phyloP scores from a whole-genome alignment of 139 green algal species.

The Trebouxia sp. region DNA sequence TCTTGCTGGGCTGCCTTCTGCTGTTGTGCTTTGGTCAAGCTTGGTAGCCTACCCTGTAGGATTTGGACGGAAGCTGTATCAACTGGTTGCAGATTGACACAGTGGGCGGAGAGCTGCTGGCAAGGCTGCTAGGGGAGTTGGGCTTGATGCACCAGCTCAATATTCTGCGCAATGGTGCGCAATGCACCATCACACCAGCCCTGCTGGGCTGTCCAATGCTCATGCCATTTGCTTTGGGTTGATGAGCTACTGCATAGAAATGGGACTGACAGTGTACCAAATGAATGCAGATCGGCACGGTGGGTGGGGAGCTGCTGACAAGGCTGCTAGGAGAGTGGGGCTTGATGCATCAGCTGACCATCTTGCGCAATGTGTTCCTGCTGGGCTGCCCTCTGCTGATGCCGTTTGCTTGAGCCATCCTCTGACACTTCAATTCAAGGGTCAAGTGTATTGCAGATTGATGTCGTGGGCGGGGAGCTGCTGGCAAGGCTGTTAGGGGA shows the following conservation, averaged over 20 bases:
- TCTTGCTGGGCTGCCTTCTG: neutral
- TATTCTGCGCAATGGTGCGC: neutral
- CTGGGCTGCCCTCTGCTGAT: neutral
- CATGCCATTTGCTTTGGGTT: neutral
- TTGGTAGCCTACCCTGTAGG: no score
- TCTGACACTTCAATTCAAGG: neutral
- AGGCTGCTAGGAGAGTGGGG: neutral
- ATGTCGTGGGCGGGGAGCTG: constrained; percentile 30
- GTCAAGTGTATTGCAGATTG: constrained; percentile 26
- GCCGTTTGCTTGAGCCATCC: no score
- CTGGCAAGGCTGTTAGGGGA: constrained; percentile 42
- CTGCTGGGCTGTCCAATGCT: neutral
- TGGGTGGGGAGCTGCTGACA: neutral
- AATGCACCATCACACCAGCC: neutral
- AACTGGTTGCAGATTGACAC: neutral
- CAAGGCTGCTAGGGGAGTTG: no score
- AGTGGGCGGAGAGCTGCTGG: neutral
- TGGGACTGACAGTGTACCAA: neutral
- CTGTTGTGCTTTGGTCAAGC: neutral
- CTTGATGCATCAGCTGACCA: neutral
- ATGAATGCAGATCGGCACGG: neutral
- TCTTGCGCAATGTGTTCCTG: neutral
- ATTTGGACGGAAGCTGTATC: no score
- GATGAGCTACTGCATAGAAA: neutral
- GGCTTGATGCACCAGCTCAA: no score